Evolutionary conservation across 2,329 filamentous ascomycete genomes (phyloP), one percentile per base, ranked within the genome.

Genomic region (Bipolaris victoriae): DNA sequence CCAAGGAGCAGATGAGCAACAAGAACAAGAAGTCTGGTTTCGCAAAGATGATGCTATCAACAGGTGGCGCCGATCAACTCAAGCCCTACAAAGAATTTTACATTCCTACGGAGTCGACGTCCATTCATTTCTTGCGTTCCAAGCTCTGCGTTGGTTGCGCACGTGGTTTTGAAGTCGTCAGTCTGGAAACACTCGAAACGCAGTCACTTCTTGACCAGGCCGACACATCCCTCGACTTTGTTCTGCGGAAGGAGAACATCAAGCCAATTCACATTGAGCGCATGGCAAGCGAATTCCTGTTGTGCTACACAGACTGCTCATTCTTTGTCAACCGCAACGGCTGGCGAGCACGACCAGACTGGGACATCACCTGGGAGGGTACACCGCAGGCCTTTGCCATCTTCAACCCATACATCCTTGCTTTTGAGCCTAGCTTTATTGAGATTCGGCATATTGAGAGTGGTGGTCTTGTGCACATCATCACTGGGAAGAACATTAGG

Each of bases 281-380:
- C 44, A 88, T 98, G 74, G 96, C 96, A 67, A 93, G 94, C 75
- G 95, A 99, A 74, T 99, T 99, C 82, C 78, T 99, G 66, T 88
- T 99, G 63, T 98, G 97, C 78, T 99, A 99, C 80, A 95, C 92
- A 4, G 95, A 99, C 76, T 99, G 97, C 78, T 97, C 92, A 11
- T 99, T 99, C 86, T 99, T 98, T 72, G 95, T 99, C 74, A 98
- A 99, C 78, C 88, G 95, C 70, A 98, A 99, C 76, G 95, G 95
- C 36, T 99, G 95, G 95, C 88, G 95, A 62, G 94, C 94, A 52
- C 86, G 93, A 70, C 92, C 93, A 5, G 95, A 99, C 77, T 99
- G 95, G 95, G 89, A 90, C 69, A 97, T 99, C 72, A 90, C 94
- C 63, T 99, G 95, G 95, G 95, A 99, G 80, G 95, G 95, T 55